phyloP scores from a whole-genome alignment of 371 early-diverging fungal genomes.

The Mortierella sp. region DNA sequence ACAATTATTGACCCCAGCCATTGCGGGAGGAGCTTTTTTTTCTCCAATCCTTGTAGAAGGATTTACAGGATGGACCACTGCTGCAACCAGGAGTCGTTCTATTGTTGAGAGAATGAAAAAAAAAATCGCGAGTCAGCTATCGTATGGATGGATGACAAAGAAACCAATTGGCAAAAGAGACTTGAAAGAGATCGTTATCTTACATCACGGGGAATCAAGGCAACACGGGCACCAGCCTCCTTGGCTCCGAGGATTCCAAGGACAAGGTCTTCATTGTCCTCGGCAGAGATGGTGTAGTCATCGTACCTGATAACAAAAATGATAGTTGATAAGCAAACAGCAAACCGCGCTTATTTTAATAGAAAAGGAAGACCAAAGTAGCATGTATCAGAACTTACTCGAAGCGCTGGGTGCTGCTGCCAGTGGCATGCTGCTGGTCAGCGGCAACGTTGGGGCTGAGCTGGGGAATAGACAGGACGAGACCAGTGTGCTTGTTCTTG shows the following conservation, averaged over 20 bases:
- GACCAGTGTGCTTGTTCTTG: slow-evolving; percentile 21
- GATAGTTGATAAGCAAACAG: no score
- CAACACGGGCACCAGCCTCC: not conserved
- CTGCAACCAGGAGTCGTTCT: slow-evolving; percentile 15
- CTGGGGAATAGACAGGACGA: slow-evolving; percentile 1
- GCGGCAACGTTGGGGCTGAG: slow-evolving; percentile 3
- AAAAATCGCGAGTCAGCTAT: no score
- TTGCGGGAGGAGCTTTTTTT: no score
- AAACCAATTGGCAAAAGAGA: no score
- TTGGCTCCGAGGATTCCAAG: slow-evolving; percentile 2
- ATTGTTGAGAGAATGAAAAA: no score
- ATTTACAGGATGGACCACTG: no score
- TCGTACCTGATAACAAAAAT: not conserved
- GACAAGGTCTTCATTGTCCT: slow-evolving; percentile 20
- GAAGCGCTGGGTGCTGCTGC: slow-evolving; percentile 1
- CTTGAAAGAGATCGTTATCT: no score
- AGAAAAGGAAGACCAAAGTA: no score
- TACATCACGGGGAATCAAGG: slow-evolving; percentile 22
- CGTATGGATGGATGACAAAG: no score
- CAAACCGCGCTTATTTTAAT: no score
- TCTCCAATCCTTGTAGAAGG: no score
- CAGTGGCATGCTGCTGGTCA: not conserved
- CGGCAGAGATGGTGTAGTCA: slow-evolving; percentile 28
- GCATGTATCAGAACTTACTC: not conserved
- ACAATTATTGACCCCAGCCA: no score